Conservation (phyloP, 257 asterid species). For the Paulownia fortunei region DNA sequence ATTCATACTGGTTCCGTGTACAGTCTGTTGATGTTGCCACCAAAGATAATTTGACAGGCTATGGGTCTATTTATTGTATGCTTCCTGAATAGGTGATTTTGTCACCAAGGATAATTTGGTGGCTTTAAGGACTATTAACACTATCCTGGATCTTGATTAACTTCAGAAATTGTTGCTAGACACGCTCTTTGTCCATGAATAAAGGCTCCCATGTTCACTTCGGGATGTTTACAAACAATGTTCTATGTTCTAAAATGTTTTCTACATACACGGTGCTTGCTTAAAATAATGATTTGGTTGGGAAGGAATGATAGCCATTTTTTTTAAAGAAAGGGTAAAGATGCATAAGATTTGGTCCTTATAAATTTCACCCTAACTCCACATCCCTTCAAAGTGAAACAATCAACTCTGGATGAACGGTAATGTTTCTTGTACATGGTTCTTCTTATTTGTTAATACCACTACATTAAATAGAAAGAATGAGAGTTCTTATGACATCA, state of each 20-base stretch:
- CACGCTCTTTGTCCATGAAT: background rate
- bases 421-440: conserved; percentile 2
- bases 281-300: background rate
- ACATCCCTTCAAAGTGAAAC: background rate
- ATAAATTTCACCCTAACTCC: background rate
- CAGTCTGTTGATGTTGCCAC: conserved; percentile 3
- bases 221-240: background rate
- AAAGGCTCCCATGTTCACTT: conserved; percentile 1
- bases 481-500: background rate
- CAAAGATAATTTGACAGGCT: background rate
- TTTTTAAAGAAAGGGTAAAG: background rate
- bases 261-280: background rate
- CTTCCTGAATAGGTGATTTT: conserved; percentile 3
- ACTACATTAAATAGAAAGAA: background rate
- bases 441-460: background rate
- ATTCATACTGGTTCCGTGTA: background rate
- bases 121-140: background rate
- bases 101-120: no score
- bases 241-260: background rate
- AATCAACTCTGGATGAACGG: background rate
- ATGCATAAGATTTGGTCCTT: background rate
- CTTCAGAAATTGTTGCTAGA: conserved; percentile 19
- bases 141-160: conserved; percentile 13
- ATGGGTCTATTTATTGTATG: conserved; percentile 5
- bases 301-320: conserved; percentile 1